Evolutionary conservation across 495 filamentous ascomycete species (phyloP).

Genomic region (Aspergillus incahuasiensis): DNA sequence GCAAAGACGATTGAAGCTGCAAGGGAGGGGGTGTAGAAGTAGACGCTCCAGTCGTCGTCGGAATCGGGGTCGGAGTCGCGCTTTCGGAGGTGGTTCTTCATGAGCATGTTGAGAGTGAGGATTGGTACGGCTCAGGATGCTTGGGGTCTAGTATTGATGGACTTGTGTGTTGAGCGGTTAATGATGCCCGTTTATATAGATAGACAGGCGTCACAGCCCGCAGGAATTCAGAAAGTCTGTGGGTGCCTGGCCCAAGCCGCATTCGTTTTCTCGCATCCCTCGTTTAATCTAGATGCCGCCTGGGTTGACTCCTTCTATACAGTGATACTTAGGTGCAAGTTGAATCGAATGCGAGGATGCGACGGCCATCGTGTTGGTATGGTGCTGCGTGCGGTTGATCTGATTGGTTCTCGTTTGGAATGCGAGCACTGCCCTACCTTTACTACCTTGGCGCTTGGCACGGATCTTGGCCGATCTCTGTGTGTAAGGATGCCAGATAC

Average conservation of each 20-base stretch:
- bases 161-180: neutral
- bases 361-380: too few relatives aligned
- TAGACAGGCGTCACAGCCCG: too few relatives aligned
- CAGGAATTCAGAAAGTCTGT: too few relatives aligned
- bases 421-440: neutral
- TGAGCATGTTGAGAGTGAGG: neutral
- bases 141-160: neutral
- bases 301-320: too few relatives aligned
- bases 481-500: too few relatives aligned
- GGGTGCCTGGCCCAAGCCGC: neutral
- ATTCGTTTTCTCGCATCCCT: neutral
- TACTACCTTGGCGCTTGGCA: neutral
- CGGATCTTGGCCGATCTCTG: too few relatives aligned
- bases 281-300: too few relatives aligned
- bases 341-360: neutral
- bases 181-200: neutral
- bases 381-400: neutral
- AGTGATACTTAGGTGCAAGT: too few relatives aligned
- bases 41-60: constrained; percentile 9
- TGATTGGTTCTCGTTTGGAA: constrained; percentile 7
- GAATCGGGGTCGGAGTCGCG: neutral
- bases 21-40: constrained; percentile 5
- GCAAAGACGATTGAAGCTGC: constrained; percentile 3
- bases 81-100: neutral
- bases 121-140: neutral